These are phyloP conservation scores for Rachicladosporium sp. DNA, from an alignment of 2,329 filamentous ascomycete species.

Conservation along the genomic window DNA sequence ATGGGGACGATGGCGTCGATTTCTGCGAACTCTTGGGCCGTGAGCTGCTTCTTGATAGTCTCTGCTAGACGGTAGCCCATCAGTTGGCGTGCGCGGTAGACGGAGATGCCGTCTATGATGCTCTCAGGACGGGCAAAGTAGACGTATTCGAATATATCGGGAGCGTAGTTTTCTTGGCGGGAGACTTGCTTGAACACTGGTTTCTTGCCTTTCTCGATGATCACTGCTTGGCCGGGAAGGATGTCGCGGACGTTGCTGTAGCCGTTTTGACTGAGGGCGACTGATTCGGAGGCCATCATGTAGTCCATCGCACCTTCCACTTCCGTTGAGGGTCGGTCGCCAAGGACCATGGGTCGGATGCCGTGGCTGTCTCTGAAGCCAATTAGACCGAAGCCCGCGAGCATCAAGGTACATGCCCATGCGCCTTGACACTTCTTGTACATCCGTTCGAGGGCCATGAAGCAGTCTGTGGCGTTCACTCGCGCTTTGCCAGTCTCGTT, in stretches of 20 bases:
- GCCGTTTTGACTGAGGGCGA: constrained; percentile 70
- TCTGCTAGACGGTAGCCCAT: constrained; percentile 77
- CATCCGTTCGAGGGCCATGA: constrained; percentile 57
- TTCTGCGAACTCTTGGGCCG: constrained; percentile 55
- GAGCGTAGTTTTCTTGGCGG: constrained; percentile 56
- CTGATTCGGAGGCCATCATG: constrained; percentile 82
- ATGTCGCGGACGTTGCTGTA: constrained; percentile 68
- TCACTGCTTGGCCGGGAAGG: constrained; percentile 71
- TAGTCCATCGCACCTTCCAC: constrained; percentile 56
- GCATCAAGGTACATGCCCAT: constrained; percentile 71
- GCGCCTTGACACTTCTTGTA: constrained; percentile 62
- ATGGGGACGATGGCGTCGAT: constrained; percentile 81
- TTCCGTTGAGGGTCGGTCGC: constrained; percentile 45
- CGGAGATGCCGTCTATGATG: constrained; percentile 75
- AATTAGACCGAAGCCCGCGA: constrained; percentile 68
- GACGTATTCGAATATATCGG: constrained; percentile 79
- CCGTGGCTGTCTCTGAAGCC: constrained; percentile 70
- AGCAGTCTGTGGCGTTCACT: constrained; percentile 67
- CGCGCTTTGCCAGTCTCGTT: constrained; percentile 70
- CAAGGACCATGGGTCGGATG: constrained; percentile 71
- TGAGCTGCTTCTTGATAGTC: constrained; percentile 55
- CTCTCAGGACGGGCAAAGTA: constrained; percentile 79
- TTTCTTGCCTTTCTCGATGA: constrained; percentile 63
- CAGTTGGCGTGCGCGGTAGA: constrained; percentile 69
- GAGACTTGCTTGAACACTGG: constrained; percentile 68